Percentiles rank a stretch among this genome's conserved stretches.
Conservation (phyloP, 2,329 filamentous ascomycete genomes). For the Botryosphaeria dothidea region DNA sequence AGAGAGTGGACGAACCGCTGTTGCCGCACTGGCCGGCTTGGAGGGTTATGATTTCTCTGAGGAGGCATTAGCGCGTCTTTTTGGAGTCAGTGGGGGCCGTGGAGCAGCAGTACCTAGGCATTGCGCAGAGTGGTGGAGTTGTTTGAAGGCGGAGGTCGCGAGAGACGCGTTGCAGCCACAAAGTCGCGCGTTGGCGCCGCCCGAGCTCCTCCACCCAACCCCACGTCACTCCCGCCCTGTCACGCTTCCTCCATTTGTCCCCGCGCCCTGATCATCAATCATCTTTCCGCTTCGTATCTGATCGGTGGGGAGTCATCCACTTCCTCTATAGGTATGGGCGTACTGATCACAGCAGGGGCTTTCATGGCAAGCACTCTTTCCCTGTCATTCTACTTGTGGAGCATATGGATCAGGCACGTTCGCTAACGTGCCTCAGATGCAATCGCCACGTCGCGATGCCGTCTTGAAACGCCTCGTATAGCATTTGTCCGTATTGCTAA, state of each 20-base stretch:
- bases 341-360: background rate
- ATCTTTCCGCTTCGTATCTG: background rate
- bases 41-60: constrained; percentile 97
- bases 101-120: constrained; percentile 35
- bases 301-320: background rate
- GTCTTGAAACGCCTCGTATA: no score
- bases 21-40: constrained; percentile 99
- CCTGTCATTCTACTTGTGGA: background rate
- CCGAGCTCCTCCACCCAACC: background rate
- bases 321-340: background rate
- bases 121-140: constrained; percentile 27
- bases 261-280: background rate
- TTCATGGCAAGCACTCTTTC: background rate
- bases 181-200: constrained; percentile 10
- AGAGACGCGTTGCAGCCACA: constrained; percentile 16
- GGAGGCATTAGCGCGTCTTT: background rate
- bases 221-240: constrained; percentile 11
- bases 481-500: no score
- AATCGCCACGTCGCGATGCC: background rate
- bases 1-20: constrained; percentile 71
- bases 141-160: background rate
- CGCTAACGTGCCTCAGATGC: background rate
- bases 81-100: background rate
- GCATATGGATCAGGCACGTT: background rate
- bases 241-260: background rate